These are phyloP conservation scores for Termitomyces sp. DNA, from an alignment of 768 basidiomycete species.

Conservation along the genomic window DNA sequence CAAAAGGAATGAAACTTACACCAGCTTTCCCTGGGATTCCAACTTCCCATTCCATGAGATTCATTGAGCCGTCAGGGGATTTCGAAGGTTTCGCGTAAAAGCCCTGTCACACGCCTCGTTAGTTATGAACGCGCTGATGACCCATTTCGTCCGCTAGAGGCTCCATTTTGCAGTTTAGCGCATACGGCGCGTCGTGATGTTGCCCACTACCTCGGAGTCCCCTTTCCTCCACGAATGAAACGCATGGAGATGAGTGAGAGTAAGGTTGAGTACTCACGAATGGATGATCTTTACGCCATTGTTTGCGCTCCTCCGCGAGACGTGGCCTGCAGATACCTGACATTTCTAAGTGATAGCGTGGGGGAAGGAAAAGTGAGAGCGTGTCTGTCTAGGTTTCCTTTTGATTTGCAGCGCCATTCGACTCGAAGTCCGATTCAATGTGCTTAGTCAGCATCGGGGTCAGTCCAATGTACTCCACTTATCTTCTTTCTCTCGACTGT, in stretches of 20 bases:
- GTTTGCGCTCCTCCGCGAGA: constrained; percentile 95
- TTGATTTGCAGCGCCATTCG: constrained; percentile 8
- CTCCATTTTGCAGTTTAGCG: neutral
- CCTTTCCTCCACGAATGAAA: neutral
- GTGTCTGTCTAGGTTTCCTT: neutral
- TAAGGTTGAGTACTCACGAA: constrained; percentile 61
- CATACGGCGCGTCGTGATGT: constrained; percentile 8
- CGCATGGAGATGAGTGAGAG: constrained; percentile 1
- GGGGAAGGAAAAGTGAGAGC: neutral
- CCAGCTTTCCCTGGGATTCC: constrained; percentile 92
- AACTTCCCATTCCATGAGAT: constrained; percentile 97
- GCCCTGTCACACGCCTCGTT: constrained; percentile 51
- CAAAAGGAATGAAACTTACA: constrained; percentile 47
- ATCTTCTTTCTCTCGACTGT: neutral
- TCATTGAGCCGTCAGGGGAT: constrained; percentile 88
- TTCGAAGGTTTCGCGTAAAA: constrained; percentile 96
- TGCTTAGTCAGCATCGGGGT: constrained; percentile 13
- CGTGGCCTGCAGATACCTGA: constrained; percentile 92
- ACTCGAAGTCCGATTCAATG: constrained; percentile 6
- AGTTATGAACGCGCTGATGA: constrained; percentile 7
- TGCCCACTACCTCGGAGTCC: neutral
- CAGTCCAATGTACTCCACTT: neutral
- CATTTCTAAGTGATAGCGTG: constrained; percentile 40
- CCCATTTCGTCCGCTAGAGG: constrained; percentile 1
- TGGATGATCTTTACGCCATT: constrained; percentile 98